Conservation (phyloP, 176 grass and related monocot genomes). For the Triticum turgidum region DNA sequence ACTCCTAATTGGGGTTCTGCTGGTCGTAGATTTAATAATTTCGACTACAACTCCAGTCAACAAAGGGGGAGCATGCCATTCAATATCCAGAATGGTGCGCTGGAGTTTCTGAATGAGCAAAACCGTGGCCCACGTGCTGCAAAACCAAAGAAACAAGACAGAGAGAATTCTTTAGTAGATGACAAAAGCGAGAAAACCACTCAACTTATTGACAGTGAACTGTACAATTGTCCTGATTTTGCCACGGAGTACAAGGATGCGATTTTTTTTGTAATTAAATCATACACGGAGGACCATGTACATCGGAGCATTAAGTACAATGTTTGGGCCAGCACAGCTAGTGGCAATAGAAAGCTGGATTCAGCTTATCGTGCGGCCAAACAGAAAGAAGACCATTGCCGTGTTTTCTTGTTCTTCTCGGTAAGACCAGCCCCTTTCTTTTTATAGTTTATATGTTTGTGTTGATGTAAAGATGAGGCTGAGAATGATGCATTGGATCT, state of each 20-base stretch:
- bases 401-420: slow-evolving; percentile 79
- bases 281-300: slow-evolving; percentile 74
- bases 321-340: slow-evolving; percentile 67
- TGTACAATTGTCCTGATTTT: slow-evolving; percentile 59
- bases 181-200: slow-evolving; percentile 44
- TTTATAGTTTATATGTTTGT: slow-evolving; percentile 4
- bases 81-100: slow-evolving; percentile 50
- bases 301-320: slow-evolving; percentile 73
- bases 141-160: slow-evolving; percentile 55
- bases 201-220: slow-evolving; percentile 26
- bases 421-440: slow-evolving; percentile 30
- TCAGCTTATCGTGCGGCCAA: slow-evolving; percentile 48
- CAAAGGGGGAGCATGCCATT: slow-evolving; percentile 49
- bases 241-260: slow-evolving; percentile 59
- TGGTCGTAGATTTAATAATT: slow-evolving; percentile 41
- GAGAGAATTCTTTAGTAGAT: slow-evolving; percentile 42
- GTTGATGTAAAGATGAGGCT: neutral
- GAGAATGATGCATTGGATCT: neutral
- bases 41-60: slow-evolving; percentile 38
- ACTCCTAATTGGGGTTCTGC: slow-evolving; percentile 44
- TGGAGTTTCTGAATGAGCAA: slow-evolving; percentile 69
- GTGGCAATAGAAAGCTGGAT: slow-evolving; percentile 65
- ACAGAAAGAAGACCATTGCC: slow-evolving; percentile 52
- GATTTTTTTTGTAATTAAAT: slow-evolving; percentile 73
- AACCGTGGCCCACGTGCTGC: slow-evolving; percentile 63